Percentiles rank a stretch among this genome's conserved stretches.
Conservation (phyloP, 305 asterid species). For the Vinca major region DNA sequence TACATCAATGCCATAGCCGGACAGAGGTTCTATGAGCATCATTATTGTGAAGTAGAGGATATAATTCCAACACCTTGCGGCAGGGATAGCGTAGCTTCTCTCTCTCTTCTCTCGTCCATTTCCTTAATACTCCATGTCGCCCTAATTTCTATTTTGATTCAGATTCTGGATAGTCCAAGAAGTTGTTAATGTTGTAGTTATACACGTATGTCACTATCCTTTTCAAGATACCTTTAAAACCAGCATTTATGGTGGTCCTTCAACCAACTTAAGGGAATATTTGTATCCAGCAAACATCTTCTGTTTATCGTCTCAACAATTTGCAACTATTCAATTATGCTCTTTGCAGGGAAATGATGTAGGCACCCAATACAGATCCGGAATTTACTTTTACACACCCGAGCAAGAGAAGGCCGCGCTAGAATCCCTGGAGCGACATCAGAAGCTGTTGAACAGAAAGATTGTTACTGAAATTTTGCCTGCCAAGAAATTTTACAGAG, state of each 20-base stretch:
- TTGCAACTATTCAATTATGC: not conserved
- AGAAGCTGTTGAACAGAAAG: constrained; percentile 53
- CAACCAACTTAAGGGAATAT: not conserved
- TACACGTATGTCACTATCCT: not conserved
- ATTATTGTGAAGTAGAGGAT: not conserved
- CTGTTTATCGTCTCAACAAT: not conserved
- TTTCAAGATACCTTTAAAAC: not conserved
- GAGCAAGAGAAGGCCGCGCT: constrained; percentile 82
- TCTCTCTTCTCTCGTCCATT: no score
- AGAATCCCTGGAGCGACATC: constrained; percentile 63
- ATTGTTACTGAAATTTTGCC: constrained; percentile 78
- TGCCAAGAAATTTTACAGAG: constrained; percentile 89
- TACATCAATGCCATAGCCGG: not conserved
- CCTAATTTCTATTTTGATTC: not conserved
- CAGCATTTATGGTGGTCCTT: not conserved
- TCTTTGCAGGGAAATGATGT: constrained; percentile 74
- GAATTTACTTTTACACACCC: constrained; percentile 73
- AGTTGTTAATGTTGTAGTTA: not conserved
- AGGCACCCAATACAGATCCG: constrained; percentile 87
- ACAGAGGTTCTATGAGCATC: not conserved
- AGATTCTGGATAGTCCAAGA: not conserved
- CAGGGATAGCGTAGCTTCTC: no score
- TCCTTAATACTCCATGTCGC: no score
- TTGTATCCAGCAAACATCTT: not conserved
- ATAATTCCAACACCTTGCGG: not conserved